A percentile compares a stretch with the other conserved stretches of the same genome.
Conservation (phyloP, 2,329 filamentous ascomycete genomes). For the Penicillium expansum region DNA sequence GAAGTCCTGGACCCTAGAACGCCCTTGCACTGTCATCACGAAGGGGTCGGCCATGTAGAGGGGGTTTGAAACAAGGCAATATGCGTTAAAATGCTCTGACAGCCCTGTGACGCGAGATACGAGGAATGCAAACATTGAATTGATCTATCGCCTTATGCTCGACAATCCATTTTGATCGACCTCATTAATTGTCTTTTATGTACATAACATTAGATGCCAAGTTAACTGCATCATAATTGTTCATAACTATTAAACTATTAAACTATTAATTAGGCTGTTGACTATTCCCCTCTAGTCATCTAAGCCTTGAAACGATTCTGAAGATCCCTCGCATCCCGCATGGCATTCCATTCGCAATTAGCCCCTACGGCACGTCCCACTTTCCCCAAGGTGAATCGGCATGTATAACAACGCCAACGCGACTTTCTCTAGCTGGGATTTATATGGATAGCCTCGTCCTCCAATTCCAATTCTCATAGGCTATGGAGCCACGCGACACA, state of each 20-base stretch:
- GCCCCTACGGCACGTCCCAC: conserved; percentile 23
- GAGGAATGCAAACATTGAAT: conserved; percentile 15
- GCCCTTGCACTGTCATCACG: conserved; percentile 3
- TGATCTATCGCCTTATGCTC: not conserved
- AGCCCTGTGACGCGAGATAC: conserved; percentile 20
- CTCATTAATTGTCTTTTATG: not conserved
- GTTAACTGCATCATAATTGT: not conserved
- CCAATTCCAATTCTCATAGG: not conserved
- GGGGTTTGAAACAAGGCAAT: conserved; percentile 6
- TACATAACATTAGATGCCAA: not conserved
- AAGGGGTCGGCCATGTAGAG: conserved; percentile 18
- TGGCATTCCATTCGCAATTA: conserved; percentile 14
- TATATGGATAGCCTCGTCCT: conserved; percentile 6
- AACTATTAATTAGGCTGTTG: not conserved
- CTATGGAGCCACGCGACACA: conserved; percentile 14
- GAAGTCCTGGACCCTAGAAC: not conserved
- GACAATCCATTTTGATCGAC: not conserved
- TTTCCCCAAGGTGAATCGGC: conserved; percentile 15
- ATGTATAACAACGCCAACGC: conserved; percentile 16
- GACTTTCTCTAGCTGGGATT: not conserved
- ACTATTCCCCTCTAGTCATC: not conserved
- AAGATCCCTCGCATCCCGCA: conserved; percentile 19
- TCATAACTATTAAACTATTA: no score
- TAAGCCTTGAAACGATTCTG: not conserved
- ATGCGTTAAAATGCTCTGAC: not conserved